phyloP scores from a whole-genome alignment of 495 filamentous ascomycete species.

The Echria macrotheca region DNA sequence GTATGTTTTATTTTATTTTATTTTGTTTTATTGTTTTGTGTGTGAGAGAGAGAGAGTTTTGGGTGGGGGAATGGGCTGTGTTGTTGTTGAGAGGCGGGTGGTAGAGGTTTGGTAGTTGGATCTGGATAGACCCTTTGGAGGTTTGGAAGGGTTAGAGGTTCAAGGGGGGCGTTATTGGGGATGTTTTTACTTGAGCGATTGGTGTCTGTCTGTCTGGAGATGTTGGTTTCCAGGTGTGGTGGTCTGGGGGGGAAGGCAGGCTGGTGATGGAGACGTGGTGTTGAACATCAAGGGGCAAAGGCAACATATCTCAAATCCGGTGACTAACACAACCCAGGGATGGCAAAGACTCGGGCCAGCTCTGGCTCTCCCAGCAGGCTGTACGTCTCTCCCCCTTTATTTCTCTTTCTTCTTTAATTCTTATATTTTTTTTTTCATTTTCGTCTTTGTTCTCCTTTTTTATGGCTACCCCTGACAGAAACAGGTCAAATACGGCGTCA shows the following conservation, averaged over 20 bases:
- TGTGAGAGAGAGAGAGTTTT: not conserved
- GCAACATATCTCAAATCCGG: too few relatives aligned
- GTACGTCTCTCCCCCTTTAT: not conserved
- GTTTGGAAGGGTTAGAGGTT: not conserved
- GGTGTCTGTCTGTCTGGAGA: too few relatives aligned
- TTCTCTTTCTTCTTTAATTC: not conserved
- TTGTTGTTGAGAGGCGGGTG: not conserved
- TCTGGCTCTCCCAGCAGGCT: constrained; percentile 1
- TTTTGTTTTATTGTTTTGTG: not conserved
- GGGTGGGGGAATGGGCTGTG: too few relatives aligned
- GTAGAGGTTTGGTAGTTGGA: not conserved
- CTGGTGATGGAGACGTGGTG: too few relatives aligned
- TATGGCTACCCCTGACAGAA: not conserved
- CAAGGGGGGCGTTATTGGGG: too few relatives aligned
- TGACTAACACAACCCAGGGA: not conserved
- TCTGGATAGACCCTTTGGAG: not conserved
- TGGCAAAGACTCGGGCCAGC: not conserved
- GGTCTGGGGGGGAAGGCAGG: too few relatives aligned
- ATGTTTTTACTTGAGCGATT: too few relatives aligned
- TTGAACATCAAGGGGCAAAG: too few relatives aligned
- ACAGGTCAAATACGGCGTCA: constrained; percentile 13
- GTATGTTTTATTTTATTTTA: not conserved
- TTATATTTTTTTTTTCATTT: too few relatives aligned
- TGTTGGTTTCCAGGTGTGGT: too few relatives aligned
- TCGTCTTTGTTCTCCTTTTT: constrained; percentile 3